Percentiles rank a stretch among this genome's conserved stretches.
Conservation (phyloP, 1,284 basidiomycete species). For the Stygiomarasmius scandens region DNA sequence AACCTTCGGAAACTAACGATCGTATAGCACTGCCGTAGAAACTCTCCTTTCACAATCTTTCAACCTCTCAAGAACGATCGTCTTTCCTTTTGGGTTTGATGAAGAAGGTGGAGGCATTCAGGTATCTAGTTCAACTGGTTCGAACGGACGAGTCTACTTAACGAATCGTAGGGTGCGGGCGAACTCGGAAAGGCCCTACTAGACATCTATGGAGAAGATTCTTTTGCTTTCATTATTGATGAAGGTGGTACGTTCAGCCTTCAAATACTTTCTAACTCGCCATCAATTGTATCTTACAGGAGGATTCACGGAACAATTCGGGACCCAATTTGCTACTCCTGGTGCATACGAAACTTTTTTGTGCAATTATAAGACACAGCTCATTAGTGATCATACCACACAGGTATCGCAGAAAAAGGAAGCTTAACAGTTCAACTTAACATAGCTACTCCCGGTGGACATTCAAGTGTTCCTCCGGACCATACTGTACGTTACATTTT, state of each 20-base stretch:
- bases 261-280: background rate
- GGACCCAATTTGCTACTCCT: conserved; percentile 40
- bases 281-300: conserved; percentile 16
- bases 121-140: conserved; percentile 14
- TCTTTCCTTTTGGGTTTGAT: conserved; percentile 62
- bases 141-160: background rate
- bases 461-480: conserved; percentile 52
- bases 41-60: conserved; percentile 45
- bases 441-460: conserved; percentile 52
- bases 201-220: conserved; percentile 47
- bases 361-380: background rate
- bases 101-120: conserved; percentile 56
- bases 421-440: conserved; percentile 48
- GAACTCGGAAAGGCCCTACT: conserved; percentile 42
- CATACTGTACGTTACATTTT: conserved; percentile 33
- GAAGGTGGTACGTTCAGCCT: conserved; percentile 38
- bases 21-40: conserved; percentile 41
- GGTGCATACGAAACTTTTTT: conserved; percentile 18
- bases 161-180: conserved; percentile 40
- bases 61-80: conserved; percentile 46
- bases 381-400: too few relatives aligned
- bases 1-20: background rate
- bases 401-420: conserved; percentile 54
- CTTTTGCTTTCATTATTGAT: conserved; percentile 50
- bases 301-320: conserved; percentile 24